Percentiles rank a stretch among this genome's conserved stretches.
Conservation (phyloP, 441 rosid species). For the Mallotus repandus region DNA sequence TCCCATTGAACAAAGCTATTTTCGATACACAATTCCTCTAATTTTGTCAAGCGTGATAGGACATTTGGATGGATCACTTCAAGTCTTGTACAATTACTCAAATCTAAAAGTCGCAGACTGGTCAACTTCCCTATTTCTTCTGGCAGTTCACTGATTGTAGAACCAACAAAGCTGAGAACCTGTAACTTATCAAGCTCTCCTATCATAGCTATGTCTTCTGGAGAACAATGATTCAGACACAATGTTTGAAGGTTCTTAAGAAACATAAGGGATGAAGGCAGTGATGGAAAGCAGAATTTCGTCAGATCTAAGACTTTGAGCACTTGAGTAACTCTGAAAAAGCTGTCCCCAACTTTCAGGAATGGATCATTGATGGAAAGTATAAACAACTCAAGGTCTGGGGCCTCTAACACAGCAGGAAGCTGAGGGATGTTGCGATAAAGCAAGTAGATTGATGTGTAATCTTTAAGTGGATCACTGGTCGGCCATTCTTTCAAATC, state of each 20-base stretch:
- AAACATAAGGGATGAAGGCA: constrained; percentile 27
- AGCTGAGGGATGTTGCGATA: constrained; percentile 1
- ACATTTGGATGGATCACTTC: constrained; percentile 14
- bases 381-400: constrained; percentile 25
- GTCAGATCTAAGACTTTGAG: constrained; percentile 34
- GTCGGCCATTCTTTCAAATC: constrained; percentile 19
- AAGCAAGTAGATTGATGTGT: constrained; percentile 9
- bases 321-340: constrained; percentile 22
- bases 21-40: too few species aligned
- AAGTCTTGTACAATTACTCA: constrained; percentile 10
- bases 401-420: constrained; percentile 27
- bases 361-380: not conserved
- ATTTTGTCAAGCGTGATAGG: constrained; percentile 17
- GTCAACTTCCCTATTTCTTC: constrained; percentile 28
- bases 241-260: constrained; percentile 34
- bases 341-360: constrained; percentile 16
- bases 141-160: constrained; percentile 23
- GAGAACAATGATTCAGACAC: constrained; percentile 19
- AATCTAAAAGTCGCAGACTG: constrained; percentile 23
- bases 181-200: constrained; percentile 31
- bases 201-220: constrained; percentile 24
- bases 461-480: not conserved
- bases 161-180: constrained; percentile 33
- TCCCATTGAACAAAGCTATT: constrained; percentile 22
- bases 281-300: not conserved